A percentile compares a stretch with the other conserved stretches of the same genome.
Conservation (phyloP, 768 basidiomycete genomes). For the Sporobolomyces phaffii region DNA sequence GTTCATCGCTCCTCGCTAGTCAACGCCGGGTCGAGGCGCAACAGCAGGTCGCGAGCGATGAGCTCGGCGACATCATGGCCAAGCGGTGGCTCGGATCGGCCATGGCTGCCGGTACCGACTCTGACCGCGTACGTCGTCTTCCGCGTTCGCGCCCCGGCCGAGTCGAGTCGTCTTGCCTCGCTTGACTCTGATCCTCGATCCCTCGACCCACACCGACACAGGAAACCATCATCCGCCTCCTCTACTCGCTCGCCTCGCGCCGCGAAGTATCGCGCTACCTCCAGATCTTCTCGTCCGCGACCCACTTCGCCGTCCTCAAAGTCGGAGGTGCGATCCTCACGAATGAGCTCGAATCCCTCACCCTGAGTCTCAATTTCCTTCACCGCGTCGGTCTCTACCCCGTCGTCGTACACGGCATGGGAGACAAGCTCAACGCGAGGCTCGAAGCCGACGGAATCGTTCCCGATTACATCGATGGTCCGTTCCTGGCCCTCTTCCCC, state of each 20-base stretch:
- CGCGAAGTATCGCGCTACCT: constrained; percentile 97
- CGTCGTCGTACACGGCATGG: constrained; percentile 90
- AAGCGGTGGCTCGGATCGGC: constrained; percentile 36
- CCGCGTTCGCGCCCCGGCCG: too few relatives aligned
- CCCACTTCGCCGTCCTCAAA: constrained; percentile 67
- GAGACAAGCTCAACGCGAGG: constrained; percentile 66
- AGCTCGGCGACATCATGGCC: constrained; percentile 36
- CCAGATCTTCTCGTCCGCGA: constrained; percentile 79
- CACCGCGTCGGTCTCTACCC: constrained; percentile 98
- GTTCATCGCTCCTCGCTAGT: constrained; percentile 30
- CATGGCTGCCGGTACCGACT: constrained; percentile 23
- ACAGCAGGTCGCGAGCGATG: constrained; percentile 26
- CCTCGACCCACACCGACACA: neutral
- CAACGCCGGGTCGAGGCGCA: constrained; percentile 27
- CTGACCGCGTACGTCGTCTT: constrained; percentile 24
- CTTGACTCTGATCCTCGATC: too few relatives aligned
- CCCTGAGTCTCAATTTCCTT: constrained; percentile 89
- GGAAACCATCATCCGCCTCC: constrained; percentile 94
- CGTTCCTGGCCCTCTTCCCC: neutral
- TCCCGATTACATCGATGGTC: constrained; percentile 81
- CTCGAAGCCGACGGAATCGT: constrained; percentile 87
- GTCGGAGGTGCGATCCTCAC: constrained; percentile 88
- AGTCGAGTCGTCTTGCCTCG: neutral
- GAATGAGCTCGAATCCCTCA: constrained; percentile 84
- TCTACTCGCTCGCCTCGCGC: constrained; percentile 94